Percentiles rank a stretch among this genome's conserved stretches.
phyloP scores from a whole-genome alignment of 225 moss, liverwort and hornwort genomes.

The Pleurozium schreberi region DNA sequence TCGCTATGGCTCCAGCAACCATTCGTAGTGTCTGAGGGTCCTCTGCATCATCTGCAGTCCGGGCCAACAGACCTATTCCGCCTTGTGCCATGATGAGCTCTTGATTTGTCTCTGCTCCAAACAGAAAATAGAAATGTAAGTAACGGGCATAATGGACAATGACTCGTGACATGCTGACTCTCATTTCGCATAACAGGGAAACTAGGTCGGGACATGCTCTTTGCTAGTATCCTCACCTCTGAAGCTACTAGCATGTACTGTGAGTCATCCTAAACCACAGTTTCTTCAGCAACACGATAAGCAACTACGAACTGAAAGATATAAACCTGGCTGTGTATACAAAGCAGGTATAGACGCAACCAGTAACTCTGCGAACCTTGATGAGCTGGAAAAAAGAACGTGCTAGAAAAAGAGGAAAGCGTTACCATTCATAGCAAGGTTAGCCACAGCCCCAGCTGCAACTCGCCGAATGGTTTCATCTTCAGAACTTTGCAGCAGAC shows the following conservation, averaged over 20 bases:
- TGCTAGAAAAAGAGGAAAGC: background rate
- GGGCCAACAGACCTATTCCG: conserved; percentile 81
- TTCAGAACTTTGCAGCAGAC: conserved; percentile 84
- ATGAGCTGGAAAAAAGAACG: background rate
- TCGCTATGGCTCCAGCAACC: conserved; percentile 91
- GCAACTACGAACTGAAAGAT: background rate
- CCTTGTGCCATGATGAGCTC: conserved; percentile 96
- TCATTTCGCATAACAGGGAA: background rate
- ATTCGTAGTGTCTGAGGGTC: conserved; percentile 87
- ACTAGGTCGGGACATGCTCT: background rate
- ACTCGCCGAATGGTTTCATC: conserved; percentile 97
- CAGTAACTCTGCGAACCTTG: background rate
- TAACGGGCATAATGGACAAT: background rate
- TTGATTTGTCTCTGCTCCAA: conserved; percentile 72
- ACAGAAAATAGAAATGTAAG: background rate
- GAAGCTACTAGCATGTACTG: background rate
- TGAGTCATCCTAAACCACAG: background rate
- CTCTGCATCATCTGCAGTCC: conserved; percentile 88
- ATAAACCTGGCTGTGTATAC: background rate
- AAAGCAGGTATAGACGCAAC: background rate
- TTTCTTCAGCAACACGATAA: background rate
- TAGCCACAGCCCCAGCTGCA: conserved; percentile 97
- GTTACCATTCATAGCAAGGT: conserved; percentile 95
- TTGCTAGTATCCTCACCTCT: background rate
- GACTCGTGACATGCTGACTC: background rate